phyloP scores from a whole-genome alignment of 805 yeast genomes.

The Soucietia sequanensis region DNA sequence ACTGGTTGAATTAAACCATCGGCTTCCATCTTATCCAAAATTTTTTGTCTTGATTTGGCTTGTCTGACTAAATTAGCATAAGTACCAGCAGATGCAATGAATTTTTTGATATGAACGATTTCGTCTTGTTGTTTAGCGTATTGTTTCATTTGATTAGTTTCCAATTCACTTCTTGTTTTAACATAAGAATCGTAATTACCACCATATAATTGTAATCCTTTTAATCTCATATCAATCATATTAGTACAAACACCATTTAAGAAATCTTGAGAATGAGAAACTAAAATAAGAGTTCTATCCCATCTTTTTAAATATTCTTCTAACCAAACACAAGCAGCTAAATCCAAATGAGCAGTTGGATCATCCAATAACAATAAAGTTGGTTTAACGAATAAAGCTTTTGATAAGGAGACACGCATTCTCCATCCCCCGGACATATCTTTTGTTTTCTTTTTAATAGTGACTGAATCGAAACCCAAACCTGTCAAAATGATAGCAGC shows the following conservation, averaged over 20 bases:
- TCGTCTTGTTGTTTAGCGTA: conserved; percentile 98
- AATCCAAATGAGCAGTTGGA: conserved; percentile 98
- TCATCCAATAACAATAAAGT: conserved; percentile 92
- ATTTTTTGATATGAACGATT: conserved; percentile 96
- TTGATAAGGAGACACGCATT: conserved; percentile 98
- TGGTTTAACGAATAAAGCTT: conserved; percentile 97
- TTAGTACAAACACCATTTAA: conserved; percentile 97
- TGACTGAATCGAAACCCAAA: conserved; percentile 88
- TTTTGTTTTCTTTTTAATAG: conserved; percentile 91
- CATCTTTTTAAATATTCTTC: conserved; percentile 95
- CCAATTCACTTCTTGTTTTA: conserved; percentile 91
- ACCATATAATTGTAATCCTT: conserved; percentile 76
- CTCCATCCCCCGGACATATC: conserved; percentile 99
- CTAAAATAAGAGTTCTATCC: conserved; percentile 90
- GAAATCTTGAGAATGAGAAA: conserved; percentile 99
- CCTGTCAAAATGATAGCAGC: conserved; percentile 95
- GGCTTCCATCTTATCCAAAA: conserved; percentile 99
- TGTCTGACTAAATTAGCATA: conserved; percentile 98
- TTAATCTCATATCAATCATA: conserved; percentile 95
- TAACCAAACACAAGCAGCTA: conserved; percentile 99
- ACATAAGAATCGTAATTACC: conserved; percentile 98
- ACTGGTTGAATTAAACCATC: conserved; percentile 95
- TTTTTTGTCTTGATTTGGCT: conserved; percentile 99
- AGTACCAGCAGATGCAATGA: conserved; percentile 99
- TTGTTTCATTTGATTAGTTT: conserved; percentile 97